Evolutionary conservation across 2,329 filamentous ascomycete species (phyloP).

Genomic region (Colletotrichum sojae): DNA sequence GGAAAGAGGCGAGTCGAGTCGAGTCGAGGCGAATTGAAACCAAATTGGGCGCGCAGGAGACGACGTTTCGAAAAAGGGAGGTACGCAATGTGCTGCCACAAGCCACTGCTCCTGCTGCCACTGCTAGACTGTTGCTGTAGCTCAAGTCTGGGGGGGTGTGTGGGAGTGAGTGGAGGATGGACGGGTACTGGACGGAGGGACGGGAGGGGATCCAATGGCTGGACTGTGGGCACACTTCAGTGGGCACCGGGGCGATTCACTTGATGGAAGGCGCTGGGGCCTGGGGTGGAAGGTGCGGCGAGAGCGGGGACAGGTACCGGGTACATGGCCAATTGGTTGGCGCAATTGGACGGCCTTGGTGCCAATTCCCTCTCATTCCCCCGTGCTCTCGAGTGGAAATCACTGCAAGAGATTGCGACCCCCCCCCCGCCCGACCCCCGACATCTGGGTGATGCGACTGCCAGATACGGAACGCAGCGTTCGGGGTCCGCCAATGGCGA

Average conservation of each 20-base stretch:
- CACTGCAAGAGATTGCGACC: constrained; percentile 35
- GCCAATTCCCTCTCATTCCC: background rate
- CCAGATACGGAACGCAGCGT: constrained; percentile 27
- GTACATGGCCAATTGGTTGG: constrained; percentile 4
- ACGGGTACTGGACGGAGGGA: constrained; percentile 7
- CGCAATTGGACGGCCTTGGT: background rate
- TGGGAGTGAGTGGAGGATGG: constrained; percentile 29
- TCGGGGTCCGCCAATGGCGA: constrained; percentile 14
- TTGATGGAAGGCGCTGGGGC: constrained; percentile 12
- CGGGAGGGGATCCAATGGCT: background rate
- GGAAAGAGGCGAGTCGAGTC: constrained; percentile 11
- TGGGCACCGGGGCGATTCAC: background rate
- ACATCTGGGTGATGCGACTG: background rate
- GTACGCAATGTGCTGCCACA: background rate
- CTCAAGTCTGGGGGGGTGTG: constrained; percentile 9
- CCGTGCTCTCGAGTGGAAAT: constrained; percentile 15
- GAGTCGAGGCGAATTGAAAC: constrained; percentile 25
- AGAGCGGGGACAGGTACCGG: constrained; percentile 5
- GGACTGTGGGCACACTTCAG: constrained; percentile 15
- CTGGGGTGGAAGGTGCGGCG: background rate
- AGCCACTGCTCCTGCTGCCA: too few relatives aligned
- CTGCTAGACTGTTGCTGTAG: too few relatives aligned
- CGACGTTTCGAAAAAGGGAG: constrained; percentile 35
- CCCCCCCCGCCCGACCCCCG: background rate
- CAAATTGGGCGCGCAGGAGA: constrained; percentile 24